Evolutionary conservation across 495 filamentous ascomycete genomes (phyloP).

Genomic region (Lentithecium fluviatile): DNA sequence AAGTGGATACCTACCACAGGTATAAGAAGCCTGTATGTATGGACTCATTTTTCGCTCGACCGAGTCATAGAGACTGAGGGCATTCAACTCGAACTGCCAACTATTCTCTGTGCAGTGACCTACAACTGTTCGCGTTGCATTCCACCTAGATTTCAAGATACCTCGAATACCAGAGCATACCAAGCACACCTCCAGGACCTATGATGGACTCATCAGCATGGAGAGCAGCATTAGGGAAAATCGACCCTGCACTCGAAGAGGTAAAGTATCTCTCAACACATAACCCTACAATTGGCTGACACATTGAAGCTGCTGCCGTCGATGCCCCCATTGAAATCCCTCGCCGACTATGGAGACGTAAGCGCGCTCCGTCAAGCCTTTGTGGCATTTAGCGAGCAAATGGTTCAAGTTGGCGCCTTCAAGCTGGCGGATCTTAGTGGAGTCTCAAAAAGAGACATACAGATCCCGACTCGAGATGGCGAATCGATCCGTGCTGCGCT

Average conservation of each 20-base stretch:
- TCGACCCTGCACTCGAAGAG: constrained; percentile 29
- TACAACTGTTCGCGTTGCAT: no score
- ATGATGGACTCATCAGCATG: no score
- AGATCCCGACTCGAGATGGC: constrained; percentile 30
- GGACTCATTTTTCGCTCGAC: no score
- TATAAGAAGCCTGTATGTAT: no score
- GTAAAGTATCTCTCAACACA: neutral
- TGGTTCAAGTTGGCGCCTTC: constrained; percentile 19
- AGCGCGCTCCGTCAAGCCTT: neutral
- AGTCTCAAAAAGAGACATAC: constrained; percentile 18
- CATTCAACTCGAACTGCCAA: no score
- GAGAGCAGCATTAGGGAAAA: constrained; percentile 18
- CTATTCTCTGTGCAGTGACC: no score
- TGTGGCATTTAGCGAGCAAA: neutral
- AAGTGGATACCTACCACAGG: no score
- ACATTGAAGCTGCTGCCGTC: constrained; percentile 2
- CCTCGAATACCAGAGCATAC: no score
- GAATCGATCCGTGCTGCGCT: constrained; percentile 5
- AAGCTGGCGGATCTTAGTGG: constrained; percentile 10
- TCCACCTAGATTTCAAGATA: no score
- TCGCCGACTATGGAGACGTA: constrained; percentile 10
- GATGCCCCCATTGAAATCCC: constrained; percentile 7
- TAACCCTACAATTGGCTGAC: neutral
- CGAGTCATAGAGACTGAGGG: no score
- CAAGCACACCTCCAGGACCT: no score